These are phyloP conservation scores for Aspergillus hiratsukae DNA, from an alignment of 2,329 filamentous ascomycete species.

Conservation along the genomic window DNA sequence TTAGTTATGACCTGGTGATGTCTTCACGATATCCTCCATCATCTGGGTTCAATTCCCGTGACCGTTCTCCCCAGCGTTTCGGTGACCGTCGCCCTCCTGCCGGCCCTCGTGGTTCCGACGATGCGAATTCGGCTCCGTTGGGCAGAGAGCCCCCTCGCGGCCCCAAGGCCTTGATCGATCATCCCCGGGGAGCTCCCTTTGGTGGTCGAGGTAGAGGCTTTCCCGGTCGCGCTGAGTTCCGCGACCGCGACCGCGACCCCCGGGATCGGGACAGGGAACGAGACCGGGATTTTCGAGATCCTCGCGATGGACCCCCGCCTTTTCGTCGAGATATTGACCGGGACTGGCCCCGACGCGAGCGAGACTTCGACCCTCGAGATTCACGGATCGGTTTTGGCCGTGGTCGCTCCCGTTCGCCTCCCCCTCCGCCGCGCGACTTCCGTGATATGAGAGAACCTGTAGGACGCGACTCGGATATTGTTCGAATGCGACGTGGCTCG, in stretches of 20 bases:
- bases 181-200: constrained; percentile 51
- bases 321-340: constrained; percentile 41
- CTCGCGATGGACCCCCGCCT: constrained; percentile 34
- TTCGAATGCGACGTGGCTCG: constrained; percentile 41
- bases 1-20: constrained; percentile 42
- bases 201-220: constrained; percentile 44
- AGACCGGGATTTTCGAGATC: constrained; percentile 37
- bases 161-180: constrained; percentile 72
- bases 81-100: constrained; percentile 62
- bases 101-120: constrained; percentile 51
- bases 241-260: constrained; percentile 59
- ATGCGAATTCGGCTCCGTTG: constrained; percentile 52
- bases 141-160: constrained; percentile 73
- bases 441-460: constrained; percentile 35
- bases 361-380: constrained; percentile 44
- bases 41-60: constrained; percentile 60
- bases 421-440: constrained; percentile 33
- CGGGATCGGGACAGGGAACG: constrained; percentile 43
- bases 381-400: constrained; percentile 42
- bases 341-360: constrained; percentile 45
- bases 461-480: constrained; percentile 35
- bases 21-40: constrained; percentile 60
- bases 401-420: constrained; percentile 43
- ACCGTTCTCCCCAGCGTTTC: constrained; percentile 68
- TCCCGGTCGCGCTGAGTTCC: constrained; percentile 28